Percentiles rank a stretch among this genome's conserved stretches.
These are phyloP conservation scores for Saccharomycopsis sp. DNA, from an alignment of 805 yeast species.

Conservation along the genomic window DNA sequence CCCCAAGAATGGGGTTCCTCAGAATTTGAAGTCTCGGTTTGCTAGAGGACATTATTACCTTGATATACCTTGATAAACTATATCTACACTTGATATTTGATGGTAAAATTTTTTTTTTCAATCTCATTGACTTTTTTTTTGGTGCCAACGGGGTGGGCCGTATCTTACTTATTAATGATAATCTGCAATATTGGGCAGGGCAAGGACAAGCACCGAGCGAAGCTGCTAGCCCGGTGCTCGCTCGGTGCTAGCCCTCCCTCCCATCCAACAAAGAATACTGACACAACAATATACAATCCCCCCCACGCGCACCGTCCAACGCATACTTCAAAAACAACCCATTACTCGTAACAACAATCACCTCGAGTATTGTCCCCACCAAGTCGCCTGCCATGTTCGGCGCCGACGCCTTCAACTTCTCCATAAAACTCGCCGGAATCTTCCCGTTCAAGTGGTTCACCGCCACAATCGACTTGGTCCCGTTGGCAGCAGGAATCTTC, in stretches of 20 bases:
- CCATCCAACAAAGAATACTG: conserved; percentile 36
- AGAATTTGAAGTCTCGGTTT: conserved; percentile 55
- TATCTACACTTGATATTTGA: too few species aligned
- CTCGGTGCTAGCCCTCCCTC: too few species aligned
- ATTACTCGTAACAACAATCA: conserved; percentile 67
- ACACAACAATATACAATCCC: conserved; percentile 75
- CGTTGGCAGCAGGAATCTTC: conserved; percentile 51
- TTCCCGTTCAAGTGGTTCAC: conserved; percentile 25
- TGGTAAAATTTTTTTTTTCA: too few species aligned
- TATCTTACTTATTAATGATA: too few species aligned
- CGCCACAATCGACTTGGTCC: conserved; percentile 40
- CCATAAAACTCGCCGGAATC: conserved; percentile 20
- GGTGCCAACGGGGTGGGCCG: not conserved
- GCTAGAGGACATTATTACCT: conserved; percentile 66
- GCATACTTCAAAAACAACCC: conserved; percentile 78
- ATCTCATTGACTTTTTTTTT: too few species aligned
- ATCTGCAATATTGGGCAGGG: too few species aligned
- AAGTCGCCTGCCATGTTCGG: conserved; percentile 22
- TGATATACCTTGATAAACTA: too few species aligned
- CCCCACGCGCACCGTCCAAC: conserved; percentile 81
- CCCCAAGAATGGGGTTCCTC: conserved; percentile 69
- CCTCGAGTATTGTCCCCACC: conserved; percentile 31
- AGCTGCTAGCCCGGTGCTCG: too few species aligned
- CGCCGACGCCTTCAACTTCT: conserved; percentile 1
- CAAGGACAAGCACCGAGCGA: too few species aligned